Evolutionary conservation across 768 basidiomycete genomes (phyloP).

Genomic region (Boletus tomentosulus): DNA sequence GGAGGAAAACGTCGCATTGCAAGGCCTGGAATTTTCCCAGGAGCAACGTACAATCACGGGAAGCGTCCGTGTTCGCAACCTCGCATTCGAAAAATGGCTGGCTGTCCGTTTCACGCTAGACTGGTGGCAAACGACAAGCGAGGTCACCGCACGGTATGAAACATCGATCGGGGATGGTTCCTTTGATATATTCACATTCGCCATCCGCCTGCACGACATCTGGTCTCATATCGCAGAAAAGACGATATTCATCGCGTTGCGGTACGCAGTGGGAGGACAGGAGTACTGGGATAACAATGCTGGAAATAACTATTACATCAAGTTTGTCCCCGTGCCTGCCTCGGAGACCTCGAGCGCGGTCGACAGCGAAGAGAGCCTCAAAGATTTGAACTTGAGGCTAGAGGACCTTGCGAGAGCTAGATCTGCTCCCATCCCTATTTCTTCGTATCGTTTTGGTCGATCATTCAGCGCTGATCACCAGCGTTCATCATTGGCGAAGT

Average conservation of each 20-base stretch:
- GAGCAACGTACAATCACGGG: constrained; percentile 63
- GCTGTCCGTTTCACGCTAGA: constrained; percentile 92
- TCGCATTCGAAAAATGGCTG: constrained; percentile 85
- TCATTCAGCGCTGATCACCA: constrained; percentile 29
- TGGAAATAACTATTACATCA: constrained; percentile 73
- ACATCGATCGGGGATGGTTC: constrained; percentile 35
- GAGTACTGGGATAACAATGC: constrained; percentile 94
- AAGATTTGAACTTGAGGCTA: constrained; percentile 60
- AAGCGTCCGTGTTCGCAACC: constrained; percentile 72
- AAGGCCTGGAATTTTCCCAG: constrained; percentile 48
- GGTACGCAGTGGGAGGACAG: constrained; percentile 62
- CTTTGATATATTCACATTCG: constrained; percentile 75
- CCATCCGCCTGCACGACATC: constrained; percentile 73
- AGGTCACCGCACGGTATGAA: constrained; percentile 75
- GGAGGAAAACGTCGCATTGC: constrained; percentile 48
- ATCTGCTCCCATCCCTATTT: constrained; percentile 15
- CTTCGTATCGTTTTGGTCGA: constrained; percentile 13
- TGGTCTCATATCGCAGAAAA: constrained; percentile 76
- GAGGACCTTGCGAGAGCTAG: constrained; percentile 53
- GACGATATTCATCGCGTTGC: constrained; percentile 72
- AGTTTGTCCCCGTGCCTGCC: constrained; percentile 43
- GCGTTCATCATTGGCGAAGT: constrained; percentile 26
- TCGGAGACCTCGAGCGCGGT: constrained; percentile 27
- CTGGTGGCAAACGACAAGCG: constrained; percentile 93
- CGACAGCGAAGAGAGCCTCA: constrained; percentile 43